Conservation (phyloP, 2,329 filamentous ascomycete species). For the Lanzia echinophila region DNA sequence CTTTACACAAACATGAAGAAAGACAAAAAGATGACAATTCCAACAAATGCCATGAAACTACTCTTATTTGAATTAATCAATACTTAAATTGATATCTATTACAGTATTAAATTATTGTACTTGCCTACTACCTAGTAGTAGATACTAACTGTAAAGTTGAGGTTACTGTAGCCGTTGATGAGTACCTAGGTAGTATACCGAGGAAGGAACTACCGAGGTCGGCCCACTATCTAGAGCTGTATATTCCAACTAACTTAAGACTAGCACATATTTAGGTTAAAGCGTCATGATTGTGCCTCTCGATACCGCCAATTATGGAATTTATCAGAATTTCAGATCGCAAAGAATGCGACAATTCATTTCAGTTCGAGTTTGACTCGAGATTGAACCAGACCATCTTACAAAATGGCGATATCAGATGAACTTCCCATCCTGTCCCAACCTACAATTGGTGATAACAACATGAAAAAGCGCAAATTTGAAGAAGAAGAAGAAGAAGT, state of each 20-base stretch:
- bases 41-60: too few relatives aligned
- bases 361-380: too few relatives aligned
- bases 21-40: too few relatives aligned
- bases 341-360: slow-evolving; percentile 1
- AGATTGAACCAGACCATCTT: neutral
- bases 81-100: too few relatives aligned
- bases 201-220: too few relatives aligned
- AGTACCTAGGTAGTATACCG: too few relatives aligned
- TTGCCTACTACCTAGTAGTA: too few relatives aligned
- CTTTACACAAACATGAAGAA: neutral
- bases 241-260: neutral
- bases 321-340: neutral
- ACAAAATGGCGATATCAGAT: slow-evolving; percentile 4
- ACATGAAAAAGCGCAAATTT: slow-evolving; percentile 27
- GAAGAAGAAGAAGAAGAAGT: slow-evolving; percentile 15
- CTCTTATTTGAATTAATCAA: too few relatives aligned
- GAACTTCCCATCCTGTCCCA: slow-evolving; percentile 28
- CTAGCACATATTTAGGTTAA: neutral
- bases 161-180: too few relatives aligned
- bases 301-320: neutral
- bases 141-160: too few relatives aligned
- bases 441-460: slow-evolving; percentile 10
- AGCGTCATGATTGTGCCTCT: neutral
- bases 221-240: neutral
- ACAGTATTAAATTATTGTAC: too few relatives aligned